Evolutionary conservation across 306 rosid species (phyloP), one percentile per base, ranked within the genome.

Genomic region (Delonix regia): DNA sequence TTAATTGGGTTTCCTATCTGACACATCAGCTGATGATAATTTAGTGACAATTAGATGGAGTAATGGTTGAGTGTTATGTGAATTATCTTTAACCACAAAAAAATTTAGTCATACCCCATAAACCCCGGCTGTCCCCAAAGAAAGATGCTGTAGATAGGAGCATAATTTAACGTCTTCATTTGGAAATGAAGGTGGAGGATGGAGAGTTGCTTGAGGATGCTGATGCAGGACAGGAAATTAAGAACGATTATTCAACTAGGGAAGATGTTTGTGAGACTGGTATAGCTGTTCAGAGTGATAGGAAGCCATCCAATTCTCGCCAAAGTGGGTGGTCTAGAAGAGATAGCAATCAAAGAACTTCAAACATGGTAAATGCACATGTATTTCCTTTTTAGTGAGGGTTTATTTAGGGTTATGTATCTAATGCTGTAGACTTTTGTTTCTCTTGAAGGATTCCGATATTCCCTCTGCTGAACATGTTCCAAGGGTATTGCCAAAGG

Each of bases 401-500:
- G 61, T 76, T 80, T 48, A 33, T 67, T 53, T 72, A 44, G 60
- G 59, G 7, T 16, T 18, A 18, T 71, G 42, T 77, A 18, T 80
- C 71, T 76, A 70, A 71, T 78, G n/a, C 27, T 48, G 8, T 75
- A 28, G 28, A 24, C 59, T 62, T 56, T 49, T 79, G 9, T 71
- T 75, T 45, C n/a, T 30, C 57, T 82, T 72, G 72, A 65, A 94
- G 99, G 95, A 86, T 86, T 83, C 86, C 19, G 97, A 90, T 51
- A 72, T 86, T 82, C 97, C 93, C 24, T 59, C 81, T 56, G 13
- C 75, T 0, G 95, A 92, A 69, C 90, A 80, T 85, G 89, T 87
- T 77, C 97, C 99, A 0, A 90, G 99, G 85, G 85, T 94, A 70
- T 68, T 94, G 88, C 99, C 95, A 2, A 94, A 89, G 88, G 81